Base-by-base conservation (phyloP, 805 yeast genomes). In the Candida verbasci region DNA sequence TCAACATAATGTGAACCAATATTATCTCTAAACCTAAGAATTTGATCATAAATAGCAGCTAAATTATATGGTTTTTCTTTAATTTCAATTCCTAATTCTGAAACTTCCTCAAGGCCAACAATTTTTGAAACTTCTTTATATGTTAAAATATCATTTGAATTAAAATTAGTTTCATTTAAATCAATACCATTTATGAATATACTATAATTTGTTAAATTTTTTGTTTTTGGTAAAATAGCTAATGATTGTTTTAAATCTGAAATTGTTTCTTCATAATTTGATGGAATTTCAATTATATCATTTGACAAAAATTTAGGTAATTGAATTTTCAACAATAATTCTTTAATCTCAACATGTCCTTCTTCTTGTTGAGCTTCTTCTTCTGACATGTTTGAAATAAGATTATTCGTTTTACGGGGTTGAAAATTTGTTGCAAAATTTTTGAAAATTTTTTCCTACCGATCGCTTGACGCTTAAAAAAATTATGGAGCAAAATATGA, bases 1-100 rank as follows among this genome's bases (percentile, higher is more conserved):
- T 73, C 70, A 16, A 68, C 56, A 30, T 63, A 60, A 38, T 71
- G 72, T 44, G 80, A 62, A 3, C 78, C 80, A 28, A 74, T 67
- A 33, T 68, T 62, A 38, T 80, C 87, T 54, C 94, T 76, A 33
- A 80, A 72, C 41, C 75, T 75, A 34, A 63, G 55, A 28, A 86
- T 55, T 55, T 87, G 95, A 18, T 72, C 74, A 42, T 77, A 64
- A 20, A 84, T 80, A 21, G 71, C 63, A 29, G 72, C 66, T 53
- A 76, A 80, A 40, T 71, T 78, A 64, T 86, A 86, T 1, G 80
- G 65, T 36, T 68, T 72, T 39, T 75, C 75, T 25, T 59, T 68
- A 43, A 85, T 55, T 12, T 55, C 58, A 33, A 85, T 53, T 1
- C 53, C 44, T n/a, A 76, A 48, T 16, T 51, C 50, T 3, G 52